Base-by-base conservation (phyloP, 352 stramenopile genomes). In the Phytopythium helicoides region DNA sequence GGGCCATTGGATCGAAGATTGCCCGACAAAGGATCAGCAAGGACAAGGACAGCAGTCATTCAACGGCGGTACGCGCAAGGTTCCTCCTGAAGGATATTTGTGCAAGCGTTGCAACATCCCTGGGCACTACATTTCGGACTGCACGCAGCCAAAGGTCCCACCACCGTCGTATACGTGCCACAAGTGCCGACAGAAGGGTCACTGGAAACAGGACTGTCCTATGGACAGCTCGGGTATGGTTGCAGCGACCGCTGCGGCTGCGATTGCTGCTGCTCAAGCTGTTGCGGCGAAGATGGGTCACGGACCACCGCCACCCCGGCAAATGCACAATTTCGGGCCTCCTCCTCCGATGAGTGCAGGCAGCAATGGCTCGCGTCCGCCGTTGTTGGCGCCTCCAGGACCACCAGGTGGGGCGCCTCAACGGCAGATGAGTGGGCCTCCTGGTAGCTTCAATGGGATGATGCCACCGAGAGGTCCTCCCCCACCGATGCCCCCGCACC, bases 161-260 rank as follows among this genome's bases (percentile, higher is more conserved):
- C 84, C 84, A 21, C 63, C 74, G 47, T 85, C 73, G 36, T 94
- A 94, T 56, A 89, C 81, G 38, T 94, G 84, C 61, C 84, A 94
- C 69, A 92, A 92, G 49, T 94, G 84, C 21, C 81, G 84, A 3
- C 84, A 94, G 50, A 94, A 94, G 51, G 84, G 84, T 22, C 84
- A 94, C 52, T 94, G 84, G 84, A 94, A 94, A 62, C 82, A 92
- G 49, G 84, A 94, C 52, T 94, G 84, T 35, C 84, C 84, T 1
- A 79, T 92, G 69, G 84, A 94, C 53, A 57, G 68, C 15, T 81
- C 80, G 45, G 68, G 78, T 28, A 73, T 64, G 6, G 73, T 81
- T 10, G 74, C 63, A 26, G 73, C 76, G 28, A 72, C 69, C 54
- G 68, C 73, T 52, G 52, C 71, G 8, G 56, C 76, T 56, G 61